Conservation (phyloP, 768 basidiomycete species). For the Panaeolus papilionaceus region DNA sequence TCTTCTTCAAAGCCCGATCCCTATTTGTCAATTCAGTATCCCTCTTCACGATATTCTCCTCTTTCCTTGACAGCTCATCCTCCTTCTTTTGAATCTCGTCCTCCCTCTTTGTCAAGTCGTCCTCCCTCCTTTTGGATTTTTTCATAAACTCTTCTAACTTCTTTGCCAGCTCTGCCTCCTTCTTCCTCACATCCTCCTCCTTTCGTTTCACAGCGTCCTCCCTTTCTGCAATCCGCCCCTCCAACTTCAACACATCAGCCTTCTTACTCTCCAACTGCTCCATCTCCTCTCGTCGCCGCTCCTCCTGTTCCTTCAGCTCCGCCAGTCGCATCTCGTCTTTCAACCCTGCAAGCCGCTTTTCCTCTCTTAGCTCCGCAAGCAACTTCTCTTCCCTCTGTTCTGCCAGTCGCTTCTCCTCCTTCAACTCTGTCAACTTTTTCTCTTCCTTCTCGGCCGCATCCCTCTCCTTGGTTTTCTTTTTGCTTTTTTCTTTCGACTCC, state of each 20-base stretch:
- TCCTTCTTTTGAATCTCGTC: constrained; percentile 25
- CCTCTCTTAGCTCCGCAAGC: constrained; percentile 17
- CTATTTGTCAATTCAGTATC: constrained; percentile 22
- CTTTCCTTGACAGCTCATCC: constrained; percentile 27
- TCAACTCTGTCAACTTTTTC: constrained; percentile 22
- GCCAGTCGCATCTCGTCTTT: constrained; percentile 20
- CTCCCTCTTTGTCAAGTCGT: constrained; percentile 23
- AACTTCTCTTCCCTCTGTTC: constrained; percentile 30
- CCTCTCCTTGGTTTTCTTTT: constrained; percentile 17
- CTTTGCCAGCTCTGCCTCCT: constrained; percentile 27
- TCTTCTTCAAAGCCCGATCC: constrained; percentile 27
- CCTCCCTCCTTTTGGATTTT: constrained; percentile 15
- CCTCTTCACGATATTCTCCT: constrained; percentile 22
- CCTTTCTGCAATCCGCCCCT: constrained; percentile 17
- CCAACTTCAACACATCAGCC: constrained; percentile 20
- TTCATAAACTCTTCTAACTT: constrained; percentile 20
- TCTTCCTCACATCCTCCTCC: constrained; percentile 31
- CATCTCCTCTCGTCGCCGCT: constrained; percentile 14
- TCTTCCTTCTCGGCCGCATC: constrained; percentile 20
- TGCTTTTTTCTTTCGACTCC: constrained; percentile 16
- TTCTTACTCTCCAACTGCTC: constrained; percentile 15
- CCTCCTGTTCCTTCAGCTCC: constrained; percentile 13
- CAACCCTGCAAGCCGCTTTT: constrained; percentile 15
- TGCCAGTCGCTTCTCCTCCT: constrained; percentile 24
- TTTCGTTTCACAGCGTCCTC: constrained; percentile 30